These are phyloP conservation scores for Globisporangium cederbergense DNA, from an alignment of 352 stramenopile genomes.

Conservation along the genomic window DNA sequence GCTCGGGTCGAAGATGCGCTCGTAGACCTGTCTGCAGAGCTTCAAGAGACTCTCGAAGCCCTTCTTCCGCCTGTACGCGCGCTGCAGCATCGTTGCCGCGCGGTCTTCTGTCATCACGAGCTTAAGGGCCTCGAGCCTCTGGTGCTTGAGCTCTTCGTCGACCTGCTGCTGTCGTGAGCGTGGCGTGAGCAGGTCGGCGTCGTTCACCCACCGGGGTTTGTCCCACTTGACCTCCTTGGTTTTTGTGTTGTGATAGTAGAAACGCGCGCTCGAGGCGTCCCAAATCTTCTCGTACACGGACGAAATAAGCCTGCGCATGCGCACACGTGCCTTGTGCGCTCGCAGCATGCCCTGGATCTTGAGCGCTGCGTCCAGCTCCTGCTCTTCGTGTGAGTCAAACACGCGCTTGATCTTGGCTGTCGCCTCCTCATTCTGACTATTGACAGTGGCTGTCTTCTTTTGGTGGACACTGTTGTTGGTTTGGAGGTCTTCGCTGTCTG, in stretches of 20 bases:
- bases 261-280: conserved; percentile 38
- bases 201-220: conserved; percentile 59
- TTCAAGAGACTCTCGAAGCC: conserved; percentile 43
- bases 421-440: background rate
- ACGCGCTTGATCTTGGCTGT: conserved; percentile 1
- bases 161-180: conserved; percentile 25
- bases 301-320: conserved; percentile 58
- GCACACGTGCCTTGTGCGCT: conserved; percentile 38
- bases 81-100: conserved; percentile 56
- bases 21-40: conserved; percentile 54
- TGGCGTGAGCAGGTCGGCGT: conserved; percentile 59
- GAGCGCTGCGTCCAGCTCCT: conserved; percentile 26
- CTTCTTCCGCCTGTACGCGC: conserved; percentile 37
- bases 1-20: conserved; percentile 62
- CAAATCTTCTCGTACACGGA: conserved; percentile 83
- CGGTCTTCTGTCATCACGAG: conserved; percentile 26
- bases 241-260: conserved; percentile 82
- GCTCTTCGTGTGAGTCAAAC: conserved; percentile 26
- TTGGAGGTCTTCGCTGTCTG: conserved; percentile 18
- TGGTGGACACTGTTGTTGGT: conserved; percentile 1
- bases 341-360: conserved; percentile 60
- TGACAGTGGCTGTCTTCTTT: conserved; percentile 5
- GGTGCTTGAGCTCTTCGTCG: conserved; percentile 11
- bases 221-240: conserved; percentile 70
- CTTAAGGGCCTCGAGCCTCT: conserved; percentile 2